Evolutionary conservation across 2,329 filamentous ascomycete genomes (phyloP), one percentile per base, ranked within the genome.

Genomic region (Ophiostoma perfectum): DNA sequence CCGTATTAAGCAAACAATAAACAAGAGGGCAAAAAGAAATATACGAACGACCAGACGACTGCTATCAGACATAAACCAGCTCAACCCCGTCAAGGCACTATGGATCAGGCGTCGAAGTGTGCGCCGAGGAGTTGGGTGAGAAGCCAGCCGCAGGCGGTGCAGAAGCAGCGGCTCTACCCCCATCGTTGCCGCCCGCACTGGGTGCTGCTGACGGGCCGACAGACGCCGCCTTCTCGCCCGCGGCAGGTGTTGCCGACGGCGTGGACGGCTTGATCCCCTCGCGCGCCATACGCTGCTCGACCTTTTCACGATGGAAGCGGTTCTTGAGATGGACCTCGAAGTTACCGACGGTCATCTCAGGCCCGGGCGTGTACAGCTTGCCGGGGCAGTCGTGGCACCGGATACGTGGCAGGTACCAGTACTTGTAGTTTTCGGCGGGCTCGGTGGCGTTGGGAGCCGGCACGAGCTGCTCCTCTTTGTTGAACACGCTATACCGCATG

Each of bases 321-420:
- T 97, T 97, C 78, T 89, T 91, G 65, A 98, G 82, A 80, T 99
- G 95, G 1, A 96, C 88, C 78, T 97, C 92, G 72, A 99, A 99
- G 75, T 97, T 96, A 63, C 89, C 89, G 5, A 94, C 91, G 2
- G 92, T 93, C 76, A 86, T 90, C 38, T 90, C 92, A 0, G 93
- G 92, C 0, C 93, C 91, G 0, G 93, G 92, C 0, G 93, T 97
- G 78, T 99, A 99, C 11, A 97, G 82, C 78, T 97, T 98, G 42
- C 92, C 92, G 0, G 92, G 92, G 76, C 95, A 98, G 77, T 99
- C 95, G 64, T 90, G 86, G 77, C 95, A 99, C 69, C 92, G 86
- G 72, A 99, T 97, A 66, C 95, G 85, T 8, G 95, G 95, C 65
- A 97, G 82, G 78, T 90, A 98, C 79, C 91, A 90, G 73, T 90